Conservation (phyloP, 2,329 filamentous ascomycete genomes). For the Raffaelea arxii region DNA sequence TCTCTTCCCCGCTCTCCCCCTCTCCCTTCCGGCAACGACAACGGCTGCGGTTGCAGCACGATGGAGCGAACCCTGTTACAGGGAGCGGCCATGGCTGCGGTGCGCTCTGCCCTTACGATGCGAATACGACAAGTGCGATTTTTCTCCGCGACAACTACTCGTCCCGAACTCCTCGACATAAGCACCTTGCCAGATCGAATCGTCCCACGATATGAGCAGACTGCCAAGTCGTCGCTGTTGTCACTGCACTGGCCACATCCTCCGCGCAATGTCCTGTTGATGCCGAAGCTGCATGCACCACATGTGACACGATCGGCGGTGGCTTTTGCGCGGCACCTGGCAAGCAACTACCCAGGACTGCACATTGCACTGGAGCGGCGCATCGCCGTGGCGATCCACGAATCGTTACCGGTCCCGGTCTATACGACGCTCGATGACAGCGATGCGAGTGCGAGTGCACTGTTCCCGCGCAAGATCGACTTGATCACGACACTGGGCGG, state of each 20-base stretch:
- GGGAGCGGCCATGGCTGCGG: too few species aligned
- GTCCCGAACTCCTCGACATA: conserved; percentile 39
- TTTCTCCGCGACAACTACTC: conserved; percentile 39
- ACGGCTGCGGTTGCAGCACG: too few species aligned
- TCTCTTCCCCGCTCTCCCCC: too few species aligned
- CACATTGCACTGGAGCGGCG: conserved; percentile 75
- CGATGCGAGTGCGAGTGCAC: conserved; percentile 32
- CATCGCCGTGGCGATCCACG: conserved; percentile 63
- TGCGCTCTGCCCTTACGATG: too few species aligned
- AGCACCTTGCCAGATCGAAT: conserved; percentile 43
- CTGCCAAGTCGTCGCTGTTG: conserved; percentile 41
- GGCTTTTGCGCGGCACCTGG: conserved; percentile 60
- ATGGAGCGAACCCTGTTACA: too few species aligned
- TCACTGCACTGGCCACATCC: conserved; percentile 45
- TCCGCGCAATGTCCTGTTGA: conserved; percentile 46
- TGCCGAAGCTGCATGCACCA: conserved; percentile 48
- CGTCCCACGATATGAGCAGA: conserved; percentile 55
- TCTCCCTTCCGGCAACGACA: too few species aligned
- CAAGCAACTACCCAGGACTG: conserved; percentile 67
- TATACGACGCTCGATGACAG: conserved; percentile 45
- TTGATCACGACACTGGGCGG: conserved; percentile 84
- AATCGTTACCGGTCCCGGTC: conserved; percentile 61
- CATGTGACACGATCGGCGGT: conserved; percentile 42
- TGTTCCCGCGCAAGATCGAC: conserved; percentile 72
- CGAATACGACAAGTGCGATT: too few species aligned